Conservation (phyloP, 2,329 filamentous ascomycete genomes). For the Camillea tinctor region DNA sequence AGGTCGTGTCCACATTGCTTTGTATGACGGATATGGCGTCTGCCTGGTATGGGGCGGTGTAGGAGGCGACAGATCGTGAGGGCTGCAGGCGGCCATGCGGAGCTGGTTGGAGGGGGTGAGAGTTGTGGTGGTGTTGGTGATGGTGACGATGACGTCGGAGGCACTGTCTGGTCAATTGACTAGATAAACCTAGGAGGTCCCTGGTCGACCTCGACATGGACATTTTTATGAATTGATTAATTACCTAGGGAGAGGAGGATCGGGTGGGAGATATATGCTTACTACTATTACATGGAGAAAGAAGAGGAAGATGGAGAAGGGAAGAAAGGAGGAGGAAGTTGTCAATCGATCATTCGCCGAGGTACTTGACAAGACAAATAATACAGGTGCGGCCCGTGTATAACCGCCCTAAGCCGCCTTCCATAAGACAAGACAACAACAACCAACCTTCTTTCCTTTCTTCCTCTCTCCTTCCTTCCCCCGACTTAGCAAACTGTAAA, state of each 20-base stretch:
- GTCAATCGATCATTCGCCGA: slow-evolving; percentile 2
- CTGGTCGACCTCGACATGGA: slow-evolving; percentile 46
- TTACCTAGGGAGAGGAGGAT: no score
- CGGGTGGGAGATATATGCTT: not conserved
- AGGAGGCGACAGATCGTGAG: slow-evolving; percentile 60
- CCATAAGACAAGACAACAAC: not conserved
- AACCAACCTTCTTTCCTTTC: not conserved
- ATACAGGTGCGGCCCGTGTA: slow-evolving; percentile 27
- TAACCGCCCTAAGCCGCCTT: slow-evolving; percentile 17
- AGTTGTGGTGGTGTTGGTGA: no score
- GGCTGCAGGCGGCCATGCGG: slow-evolving; percentile 8
- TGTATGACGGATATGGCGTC: slow-evolving; percentile 78
- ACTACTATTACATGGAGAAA: slow-evolving; percentile 23
- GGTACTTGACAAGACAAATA: slow-evolving; percentile 27
- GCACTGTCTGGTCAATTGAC: slow-evolving; percentile 40
- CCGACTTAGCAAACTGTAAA: no score
- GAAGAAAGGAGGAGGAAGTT: slow-evolving; percentile 8
- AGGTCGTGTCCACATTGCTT: slow-evolving; percentile 72
- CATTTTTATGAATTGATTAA: slow-evolving; percentile 42
- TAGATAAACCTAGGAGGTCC: slow-evolving; percentile 44
- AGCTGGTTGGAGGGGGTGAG: slow-evolving; percentile 5
- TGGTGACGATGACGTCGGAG: slow-evolving; percentile 31
- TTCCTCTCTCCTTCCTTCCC: no score
- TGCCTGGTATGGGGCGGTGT: slow-evolving; percentile 79
- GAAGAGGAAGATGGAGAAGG: slow-evolving; percentile 10